These are phyloP conservation scores for Phlegmacium glaucopus DNA, from an alignment of 768 basidiomycete species.

Conservation along the genomic window DNA sequence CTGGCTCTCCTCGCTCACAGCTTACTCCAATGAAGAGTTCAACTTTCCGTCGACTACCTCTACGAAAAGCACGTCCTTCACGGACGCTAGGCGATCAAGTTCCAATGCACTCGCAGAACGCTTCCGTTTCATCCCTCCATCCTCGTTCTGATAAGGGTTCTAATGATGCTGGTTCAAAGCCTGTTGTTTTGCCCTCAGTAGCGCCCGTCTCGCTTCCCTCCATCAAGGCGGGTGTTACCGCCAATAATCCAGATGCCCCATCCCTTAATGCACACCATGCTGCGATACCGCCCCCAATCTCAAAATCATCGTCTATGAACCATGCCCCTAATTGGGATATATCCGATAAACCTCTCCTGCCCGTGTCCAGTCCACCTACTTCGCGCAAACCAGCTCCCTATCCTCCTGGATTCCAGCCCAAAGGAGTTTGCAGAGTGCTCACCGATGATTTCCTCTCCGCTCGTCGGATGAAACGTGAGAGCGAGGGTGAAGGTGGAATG, in stretches of 20 bases:
- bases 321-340: too few relatives aligned
- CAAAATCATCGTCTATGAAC: background rate
- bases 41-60: slow-evolving; percentile 51
- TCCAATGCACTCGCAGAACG: slow-evolving; percentile 18
- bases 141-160: slow-evolving; percentile 5
- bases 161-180: background rate
- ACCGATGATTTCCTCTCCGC: slow-evolving; percentile 78
- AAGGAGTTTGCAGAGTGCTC: slow-evolving; percentile 71
- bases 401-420: slow-evolving; percentile 91
- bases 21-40: slow-evolving; percentile 32
- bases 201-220: background rate
- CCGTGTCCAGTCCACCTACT: background rate
- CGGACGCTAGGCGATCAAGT: slow-evolving; percentile 10
- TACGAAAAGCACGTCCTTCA: slow-evolving; percentile 5
- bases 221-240: too few relatives aligned
- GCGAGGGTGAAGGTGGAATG: slow-evolving; percentile 30
- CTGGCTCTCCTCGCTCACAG: slow-evolving; percentile 9
- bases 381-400: slow-evolving; percentile 53
- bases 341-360: background rate
- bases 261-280: background rate
- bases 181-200: background rate
- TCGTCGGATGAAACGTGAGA: slow-evolving; percentile 36
- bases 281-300: background rate
- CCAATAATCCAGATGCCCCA: too few relatives aligned
- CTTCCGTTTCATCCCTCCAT: slow-evolving; percentile 23